Base-by-base conservation (phyloP, 2,329 filamentous ascomycete species). In the Curvularia verruculosa region DNA sequence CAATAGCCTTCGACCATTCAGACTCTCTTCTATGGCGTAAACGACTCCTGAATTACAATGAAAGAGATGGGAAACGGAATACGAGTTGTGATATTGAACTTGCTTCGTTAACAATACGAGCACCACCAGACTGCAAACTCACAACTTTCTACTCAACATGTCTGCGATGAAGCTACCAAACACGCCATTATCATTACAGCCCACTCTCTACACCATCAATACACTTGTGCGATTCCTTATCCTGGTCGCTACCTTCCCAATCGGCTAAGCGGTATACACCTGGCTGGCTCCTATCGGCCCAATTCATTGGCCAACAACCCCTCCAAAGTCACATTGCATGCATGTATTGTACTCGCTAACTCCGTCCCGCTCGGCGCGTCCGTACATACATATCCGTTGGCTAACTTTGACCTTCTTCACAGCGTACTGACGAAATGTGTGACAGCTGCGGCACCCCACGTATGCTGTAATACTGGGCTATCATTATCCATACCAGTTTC, bases 161-260 rank as follows among this genome's bases (percentile, higher is more conserved):
- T 48, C 10, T 36, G 23, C 24, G 21, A 36, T 13, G 8, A 51
- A 18, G 6, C 36, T 44, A 29, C 13, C 13, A 24, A 9, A 46
- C 29, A 29, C 24, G 44, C 28, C 19, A 6, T 44, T 45, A 31
- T 44, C 31, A 29, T 56, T 7, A 21, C 21, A 31, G 37, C 43
- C 49, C 54, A 43, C 43, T 21, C 29, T 39, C 15, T 18, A 57
- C 50, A 44, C 54, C 12, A 49, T 49, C 37, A 44, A 7, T 12
- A 18, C 40, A 51, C 12, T 41, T 21, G 21, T 29, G 31, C 18
- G n/a, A 36, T 24, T 43, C 26, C 13, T 9, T 49, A 26, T 45
- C 50, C 29, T 9, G 29, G 44, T 19, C 29, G 29, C 49, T 39
- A 57, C 54, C 54, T 57, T 57, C 54, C 51, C 31, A n/a, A 57